Evolutionary conservation across 139 green algal genomes (phyloP).

Genomic region (Picochlorum sp.): DNA sequence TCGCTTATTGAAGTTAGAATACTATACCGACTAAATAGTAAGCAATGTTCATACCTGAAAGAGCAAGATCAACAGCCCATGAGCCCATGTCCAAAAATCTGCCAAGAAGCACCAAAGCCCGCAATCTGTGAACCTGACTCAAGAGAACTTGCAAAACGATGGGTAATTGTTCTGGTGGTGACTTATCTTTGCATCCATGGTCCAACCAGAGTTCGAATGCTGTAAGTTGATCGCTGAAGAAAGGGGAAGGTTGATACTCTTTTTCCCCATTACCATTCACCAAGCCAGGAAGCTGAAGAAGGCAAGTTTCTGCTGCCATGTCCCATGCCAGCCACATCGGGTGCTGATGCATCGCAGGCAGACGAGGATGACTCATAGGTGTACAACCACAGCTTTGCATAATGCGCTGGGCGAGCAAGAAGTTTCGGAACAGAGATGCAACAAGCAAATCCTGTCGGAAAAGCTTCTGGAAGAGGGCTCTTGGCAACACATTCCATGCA

Average conservation of each 20-base stretch:
- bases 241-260: conserved; percentile 53
- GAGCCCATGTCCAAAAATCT: conserved; percentile 95
- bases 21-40: neutral
- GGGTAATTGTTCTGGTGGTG: conserved; percentile 94
- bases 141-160: conserved; percentile 98
- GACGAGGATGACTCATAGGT: conserved; percentile 48
- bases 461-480: conserved; percentile 91
- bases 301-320: conserved; percentile 91
- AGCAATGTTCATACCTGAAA: conserved; percentile 28
- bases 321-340: conserved; percentile 95
- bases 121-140: conserved; percentile 85
- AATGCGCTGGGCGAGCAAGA: conserved; percentile 93
- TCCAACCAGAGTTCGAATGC: conserved; percentile 97
- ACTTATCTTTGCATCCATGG: conserved; percentile 65
- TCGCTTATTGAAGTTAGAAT: neutral
- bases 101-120: conserved; percentile 86
- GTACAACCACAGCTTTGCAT: conserved; percentile 77
- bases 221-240: conserved; percentile 96
- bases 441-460: conserved; percentile 97
- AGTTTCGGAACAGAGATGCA: conserved; percentile 95
- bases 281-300: conserved; percentile 67
- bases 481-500: conserved; percentile 94
- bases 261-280: conserved; percentile 4
- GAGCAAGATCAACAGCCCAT: conserved; percentile 94
- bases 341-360: conserved; percentile 93